These are phyloP conservation scores for Xylaria sp. DNA, from an alignment of 2,329 filamentous ascomycete species.

Conservation along the genomic window DNA sequence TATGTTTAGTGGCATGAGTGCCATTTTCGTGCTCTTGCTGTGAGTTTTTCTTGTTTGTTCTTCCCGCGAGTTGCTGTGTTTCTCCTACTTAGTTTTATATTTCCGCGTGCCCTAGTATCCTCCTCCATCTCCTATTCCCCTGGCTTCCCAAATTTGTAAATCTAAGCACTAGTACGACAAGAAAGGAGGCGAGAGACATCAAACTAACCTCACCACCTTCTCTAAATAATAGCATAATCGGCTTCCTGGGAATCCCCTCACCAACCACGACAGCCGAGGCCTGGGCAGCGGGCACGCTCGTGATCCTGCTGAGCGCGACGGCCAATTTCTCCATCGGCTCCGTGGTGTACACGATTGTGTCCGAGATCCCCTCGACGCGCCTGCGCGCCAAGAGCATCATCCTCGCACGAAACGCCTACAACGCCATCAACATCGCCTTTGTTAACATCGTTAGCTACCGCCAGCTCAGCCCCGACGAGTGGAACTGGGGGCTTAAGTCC, in stretches of 20 bases:
- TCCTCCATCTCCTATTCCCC: neutral
- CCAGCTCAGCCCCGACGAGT: conserved; percentile 52
- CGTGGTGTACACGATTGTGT: conserved; percentile 59
- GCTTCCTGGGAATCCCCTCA: conserved; percentile 47
- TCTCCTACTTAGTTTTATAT: neutral
- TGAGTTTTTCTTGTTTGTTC: conserved; percentile 45
- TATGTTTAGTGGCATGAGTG: conserved; percentile 54
- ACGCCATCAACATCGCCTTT: conserved; percentile 56
- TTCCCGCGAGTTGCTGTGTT: neutral
- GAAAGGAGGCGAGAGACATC: neutral
- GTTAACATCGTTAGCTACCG: conserved; percentile 54
- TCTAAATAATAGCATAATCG: conserved; percentile 43
- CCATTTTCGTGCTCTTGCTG: conserved; percentile 54
- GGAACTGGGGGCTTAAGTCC: conserved; percentile 54
- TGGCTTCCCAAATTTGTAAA: neutral
- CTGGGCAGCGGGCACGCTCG: conserved; percentile 56
- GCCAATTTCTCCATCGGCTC: conserved; percentile 61
- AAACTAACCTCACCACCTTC: conserved; percentile 22
- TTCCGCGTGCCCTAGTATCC: neutral
- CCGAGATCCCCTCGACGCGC: conserved; percentile 59
- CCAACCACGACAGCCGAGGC: conserved; percentile 56
- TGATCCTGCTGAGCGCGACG: conserved; percentile 56
- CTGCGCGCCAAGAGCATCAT: conserved; percentile 60
- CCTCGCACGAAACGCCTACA: conserved; percentile 57
- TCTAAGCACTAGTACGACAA: neutral